Percentiles rank a stretch among this genome's conserved stretches.
Conservation (phyloP, 495 filamentous ascomycete species). For the Penicillium simplicissimum region DNA sequence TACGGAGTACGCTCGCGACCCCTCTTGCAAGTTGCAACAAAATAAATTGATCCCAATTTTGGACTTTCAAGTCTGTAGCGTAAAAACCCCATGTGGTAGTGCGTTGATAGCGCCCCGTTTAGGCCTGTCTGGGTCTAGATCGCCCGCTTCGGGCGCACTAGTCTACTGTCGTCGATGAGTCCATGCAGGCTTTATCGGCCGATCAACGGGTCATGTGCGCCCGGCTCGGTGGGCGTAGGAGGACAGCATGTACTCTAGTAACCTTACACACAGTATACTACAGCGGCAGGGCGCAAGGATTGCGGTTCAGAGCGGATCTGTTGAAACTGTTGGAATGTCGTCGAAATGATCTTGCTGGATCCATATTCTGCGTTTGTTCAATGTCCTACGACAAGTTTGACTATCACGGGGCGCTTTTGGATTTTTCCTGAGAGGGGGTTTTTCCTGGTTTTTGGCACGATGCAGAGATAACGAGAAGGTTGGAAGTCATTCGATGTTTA, state of each 20-base stretch:
- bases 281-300: not conserved
- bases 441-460: too few species aligned
- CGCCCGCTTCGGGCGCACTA: conserved; percentile 2
- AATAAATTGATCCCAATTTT: not conserved
- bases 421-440: not conserved
- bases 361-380: not conserved
- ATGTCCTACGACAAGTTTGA: not conserved
- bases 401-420: not conserved
- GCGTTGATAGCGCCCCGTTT: conserved; percentile 4
- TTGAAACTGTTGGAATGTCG: conserved; percentile 1
- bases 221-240: not conserved
- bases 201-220: conserved; percentile 11
- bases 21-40: not conserved
- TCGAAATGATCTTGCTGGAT: not conserved
- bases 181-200: conserved; percentile 5
- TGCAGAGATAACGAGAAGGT: too few species aligned
- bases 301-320: not conserved
- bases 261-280: not conserved
- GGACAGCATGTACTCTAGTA: not conserved
- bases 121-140: conserved; percentile 3
- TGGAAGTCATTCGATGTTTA: too few species aligned
- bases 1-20: not conserved
- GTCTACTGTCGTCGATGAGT: not conserved
- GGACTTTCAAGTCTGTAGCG: not conserved
- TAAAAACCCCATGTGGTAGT: not conserved